Conservation (phyloP, 2,329 filamentous ascomycete genomes). For the Colletotrichum karsti region DNA sequence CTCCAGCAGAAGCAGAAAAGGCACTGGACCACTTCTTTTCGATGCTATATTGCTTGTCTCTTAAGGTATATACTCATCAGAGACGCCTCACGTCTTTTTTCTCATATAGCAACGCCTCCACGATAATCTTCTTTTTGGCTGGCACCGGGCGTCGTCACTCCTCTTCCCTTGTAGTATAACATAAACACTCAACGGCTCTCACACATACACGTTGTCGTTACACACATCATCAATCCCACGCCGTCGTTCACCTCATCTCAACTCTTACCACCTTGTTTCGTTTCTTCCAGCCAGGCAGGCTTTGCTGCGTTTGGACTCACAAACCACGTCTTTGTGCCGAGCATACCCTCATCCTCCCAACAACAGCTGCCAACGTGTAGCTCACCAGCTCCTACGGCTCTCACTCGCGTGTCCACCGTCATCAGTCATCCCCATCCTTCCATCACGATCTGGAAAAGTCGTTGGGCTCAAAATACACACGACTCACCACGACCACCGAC, state of each 20-base stretch:
- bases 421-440: conserved; percentile 3
- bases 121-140: conserved; percentile 26
- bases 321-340: conserved; percentile 13
- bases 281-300: conserved; percentile 13
- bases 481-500: conserved; percentile 4
- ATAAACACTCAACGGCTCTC: conserved; percentile 13
- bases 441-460: not conserved
- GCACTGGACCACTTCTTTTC: conserved; percentile 29
- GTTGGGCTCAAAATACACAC: not conserved
- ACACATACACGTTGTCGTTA: not conserved
- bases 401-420: not conserved
- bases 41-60: conserved; percentile 32
- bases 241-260: conserved; percentile 21
- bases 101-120: conserved; percentile 27
- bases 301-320: conserved; percentile 10
- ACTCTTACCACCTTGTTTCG: conserved; percentile 24
- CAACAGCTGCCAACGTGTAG: not conserved
- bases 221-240: conserved; percentile 11
- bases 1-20: conserved; percentile 22
- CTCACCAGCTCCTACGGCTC: not conserved
- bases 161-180: conserved; percentile 21
- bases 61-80: conserved; percentile 35
- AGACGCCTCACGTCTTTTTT: conserved; percentile 26
- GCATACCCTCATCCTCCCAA: not conserved
- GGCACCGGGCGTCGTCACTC: conserved; percentile 14